Base-by-base conservation (phyloP, 495 filamentous ascomycete species). In the Penicillium odoratum region DNA sequence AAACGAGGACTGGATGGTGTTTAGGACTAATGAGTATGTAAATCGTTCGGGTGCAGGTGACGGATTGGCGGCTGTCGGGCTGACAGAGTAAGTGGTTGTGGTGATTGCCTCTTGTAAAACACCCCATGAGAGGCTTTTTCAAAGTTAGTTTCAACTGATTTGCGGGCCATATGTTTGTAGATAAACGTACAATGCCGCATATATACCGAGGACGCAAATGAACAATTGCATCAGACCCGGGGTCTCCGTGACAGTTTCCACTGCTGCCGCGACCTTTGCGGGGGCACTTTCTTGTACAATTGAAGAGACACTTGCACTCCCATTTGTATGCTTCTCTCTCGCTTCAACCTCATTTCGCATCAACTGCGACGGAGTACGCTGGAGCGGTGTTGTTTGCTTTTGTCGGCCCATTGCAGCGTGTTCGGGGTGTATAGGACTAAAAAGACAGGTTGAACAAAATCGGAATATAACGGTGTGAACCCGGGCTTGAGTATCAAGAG, bases 31-130 rank as follows among this genome's bases (percentile, higher is more conserved):
- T 56, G 95, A 87, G 75, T 90, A 96, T 51, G 88, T 91, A 82
- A 96, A 98, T 58, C 88, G 83, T 62, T 87, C 81, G 15, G 73
- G 78, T 31, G 71, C 65, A 9, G 75, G 75, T 61, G 91, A 85
- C 36, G 83, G 81, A 6, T 78, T 64, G 36, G 69, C 67, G 11
- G 74, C 66, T 9, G 80, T 70, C 46, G 74, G 64, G 21, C 70
- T 67, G 18, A 74, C 52, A 33, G 78, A 68, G 74, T 98, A 96
- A 29, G 84, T 79, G n/a, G 92, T 97, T 3, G 95, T 98, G 8
- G 93, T 98, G 65, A 98, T 93, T 54, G 93, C 91, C 71, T 98
- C 94, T 82, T 98, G 94, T 53, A 98, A 86, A 62, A 97, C 84
- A 44, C 89, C 94, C 94, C 94, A 98, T 47, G 92, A 89, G 3